A percentile compares a stretch with the other conserved stretches of the same genome.
Conservation (phyloP, 1,139 yeast genomes). For the Taphrina pruni region DNA sequence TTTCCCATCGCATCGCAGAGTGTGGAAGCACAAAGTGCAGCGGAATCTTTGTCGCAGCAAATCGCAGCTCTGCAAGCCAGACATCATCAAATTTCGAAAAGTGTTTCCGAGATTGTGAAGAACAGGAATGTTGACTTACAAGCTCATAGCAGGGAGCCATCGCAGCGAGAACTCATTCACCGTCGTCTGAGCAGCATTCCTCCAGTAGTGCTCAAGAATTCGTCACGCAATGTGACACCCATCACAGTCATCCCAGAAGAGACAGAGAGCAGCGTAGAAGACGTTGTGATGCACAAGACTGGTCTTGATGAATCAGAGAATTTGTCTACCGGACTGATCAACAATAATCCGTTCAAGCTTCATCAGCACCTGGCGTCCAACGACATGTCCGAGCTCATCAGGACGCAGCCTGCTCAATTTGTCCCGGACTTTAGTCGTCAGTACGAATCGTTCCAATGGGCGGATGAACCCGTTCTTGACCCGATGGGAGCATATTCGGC, state of each 20-base stretch:
- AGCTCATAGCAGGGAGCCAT: constrained; percentile 6
- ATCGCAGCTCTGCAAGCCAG: constrained; percentile 21
- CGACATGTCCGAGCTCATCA: constrained; percentile 34
- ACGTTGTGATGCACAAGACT: not conserved
- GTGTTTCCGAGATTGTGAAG: constrained; percentile 26
- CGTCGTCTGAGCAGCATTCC: constrained; percentile 27
- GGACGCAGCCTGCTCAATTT: constrained; percentile 3
- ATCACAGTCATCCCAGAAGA: constrained; percentile 25
- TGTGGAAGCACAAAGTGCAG: not conserved
- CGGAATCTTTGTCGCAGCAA: constrained; percentile 3
- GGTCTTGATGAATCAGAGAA: not conserved
- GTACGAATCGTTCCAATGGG: constrained; percentile 22
- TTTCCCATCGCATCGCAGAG: not conserved
- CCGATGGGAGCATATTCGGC: not conserved
- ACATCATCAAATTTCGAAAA: constrained; percentile 25
- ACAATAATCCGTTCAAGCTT: constrained; percentile 15
- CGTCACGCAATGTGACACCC: constrained; percentile 9
- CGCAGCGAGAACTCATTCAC: constrained; percentile 34
- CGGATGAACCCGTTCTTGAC: constrained; percentile 10
- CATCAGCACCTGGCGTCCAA: constrained; percentile 29
- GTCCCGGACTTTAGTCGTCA: constrained; percentile 15
- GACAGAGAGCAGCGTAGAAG: not conserved
- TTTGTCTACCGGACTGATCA: not conserved
- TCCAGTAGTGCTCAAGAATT: constrained; percentile 20
- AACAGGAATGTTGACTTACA: not conserved